These are phyloP conservation scores for Colletotrichum camelliae DNA, from an alignment of 2,329 filamentous ascomycete genomes.

Conservation along the genomic window DNA sequence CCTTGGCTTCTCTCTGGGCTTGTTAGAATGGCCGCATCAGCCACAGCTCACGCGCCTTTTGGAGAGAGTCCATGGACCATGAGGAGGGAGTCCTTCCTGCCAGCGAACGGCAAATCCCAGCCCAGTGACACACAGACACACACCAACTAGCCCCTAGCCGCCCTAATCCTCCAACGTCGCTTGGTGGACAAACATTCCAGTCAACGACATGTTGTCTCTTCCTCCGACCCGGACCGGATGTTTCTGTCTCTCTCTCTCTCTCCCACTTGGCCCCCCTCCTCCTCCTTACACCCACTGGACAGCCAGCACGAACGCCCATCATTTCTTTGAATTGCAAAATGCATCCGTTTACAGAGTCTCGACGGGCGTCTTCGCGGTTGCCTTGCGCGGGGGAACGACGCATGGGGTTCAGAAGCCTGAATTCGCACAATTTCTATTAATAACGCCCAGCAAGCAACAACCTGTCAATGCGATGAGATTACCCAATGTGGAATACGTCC, in stretches of 20 bases:
- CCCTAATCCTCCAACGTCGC: not conserved
- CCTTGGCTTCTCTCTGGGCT: not conserved
- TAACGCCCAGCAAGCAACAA: not conserved
- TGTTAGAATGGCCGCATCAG: not conserved
- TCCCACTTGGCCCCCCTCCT: not conserved
- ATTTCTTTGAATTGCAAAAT: not conserved
- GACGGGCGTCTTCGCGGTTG: not conserved
- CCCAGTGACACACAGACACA: not conserved
- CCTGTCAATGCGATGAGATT: slow-evolving; percentile 18
- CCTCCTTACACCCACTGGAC: not conserved
- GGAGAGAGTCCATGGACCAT: not conserved
- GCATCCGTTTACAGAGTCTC: not conserved
- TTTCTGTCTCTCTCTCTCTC: not conserved
- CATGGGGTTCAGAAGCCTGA: not conserved
- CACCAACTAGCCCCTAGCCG: not conserved
- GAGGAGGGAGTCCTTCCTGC: not conserved
- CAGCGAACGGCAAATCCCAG: not conserved
- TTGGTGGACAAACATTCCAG: slow-evolving; percentile 14
- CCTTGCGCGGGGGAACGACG: not conserved
- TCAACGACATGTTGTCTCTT: slow-evolving; percentile 14
- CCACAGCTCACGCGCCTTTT: not conserved
- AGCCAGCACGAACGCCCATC: not conserved
- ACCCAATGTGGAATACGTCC: slow-evolving; percentile 5
- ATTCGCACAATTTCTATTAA: not conserved
- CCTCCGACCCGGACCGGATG: not conserved